Evolutionary conservation across 768 basidiomycete species (phyloP).

Genomic region (Suillus subalutaceus): DNA sequence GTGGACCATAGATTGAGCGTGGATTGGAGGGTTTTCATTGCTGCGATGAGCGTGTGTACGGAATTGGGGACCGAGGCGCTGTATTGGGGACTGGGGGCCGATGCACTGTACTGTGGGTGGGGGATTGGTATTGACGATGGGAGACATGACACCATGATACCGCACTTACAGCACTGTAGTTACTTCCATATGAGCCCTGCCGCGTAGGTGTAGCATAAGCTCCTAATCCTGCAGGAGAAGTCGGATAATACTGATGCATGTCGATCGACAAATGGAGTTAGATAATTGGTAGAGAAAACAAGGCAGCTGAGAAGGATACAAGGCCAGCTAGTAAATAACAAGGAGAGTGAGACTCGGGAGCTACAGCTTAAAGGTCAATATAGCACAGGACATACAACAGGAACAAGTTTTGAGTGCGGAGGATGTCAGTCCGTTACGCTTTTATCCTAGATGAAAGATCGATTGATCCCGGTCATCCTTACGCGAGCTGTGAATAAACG

Average conservation of each 20-base stretch:
- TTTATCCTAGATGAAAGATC: conserved; percentile 1
- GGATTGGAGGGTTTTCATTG: conserved; percentile 84
- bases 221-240: conserved; percentile 14
- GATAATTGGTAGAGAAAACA: conserved; percentile 3
- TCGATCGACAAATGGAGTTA: not conserved
- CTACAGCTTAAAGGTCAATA: not conserved
- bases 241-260: conserved; percentile 15
- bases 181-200: conserved; percentile 6
- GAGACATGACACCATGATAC: not conserved
- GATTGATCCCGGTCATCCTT: conserved; percentile 4
- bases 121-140: not conserved
- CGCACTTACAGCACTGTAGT: not conserved
- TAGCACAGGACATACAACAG: not conserved
- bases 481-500: conserved; percentile 3
- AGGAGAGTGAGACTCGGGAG: not conserved
- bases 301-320: not conserved
- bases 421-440: not conserved
- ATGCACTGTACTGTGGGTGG: conserved; percentile 24
- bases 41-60: conserved; percentile 71
- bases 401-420: not conserved
- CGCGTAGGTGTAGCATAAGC: conserved; percentile 4
- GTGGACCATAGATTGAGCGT: conserved; percentile 70
- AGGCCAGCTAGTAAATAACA: conserved; percentile 1
- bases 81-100: conserved; percentile 47
- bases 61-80: conserved; percentile 54